Percentiles rank a stretch among this genome's conserved stretches.
phyloP scores from a whole-genome alignment of 176 grass and related monocot species.

The Chrysopogon serrulatus region DNA sequence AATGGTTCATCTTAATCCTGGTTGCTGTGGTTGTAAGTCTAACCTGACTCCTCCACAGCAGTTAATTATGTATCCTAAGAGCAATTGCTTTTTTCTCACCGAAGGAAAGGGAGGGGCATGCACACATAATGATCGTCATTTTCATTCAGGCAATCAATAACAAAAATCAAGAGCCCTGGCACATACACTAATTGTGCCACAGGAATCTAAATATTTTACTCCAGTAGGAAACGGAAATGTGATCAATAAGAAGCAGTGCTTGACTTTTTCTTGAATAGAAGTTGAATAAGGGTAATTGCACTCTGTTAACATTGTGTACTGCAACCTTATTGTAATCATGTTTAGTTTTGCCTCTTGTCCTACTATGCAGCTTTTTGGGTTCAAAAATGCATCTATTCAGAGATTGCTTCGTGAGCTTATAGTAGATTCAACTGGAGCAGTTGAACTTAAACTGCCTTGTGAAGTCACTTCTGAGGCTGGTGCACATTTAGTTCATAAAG shows the following conservation, averaged over 20 bases:
- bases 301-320: background rate
- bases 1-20: background rate
- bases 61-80: background rate
- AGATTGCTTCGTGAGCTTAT: constrained; percentile 83
- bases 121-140: background rate
- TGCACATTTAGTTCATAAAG: constrained; percentile 27
- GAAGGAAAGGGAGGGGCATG: background rate
- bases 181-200: background rate
- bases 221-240: background rate
- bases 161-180: background rate
- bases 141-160: background rate
- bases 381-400: constrained; percentile 80
- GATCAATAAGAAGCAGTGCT: background rate
- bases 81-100: background rate
- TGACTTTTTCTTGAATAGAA: background rate
- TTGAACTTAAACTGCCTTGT: constrained; percentile 26
- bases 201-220: constrained; percentile 6
- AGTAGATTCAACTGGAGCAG: constrained; percentile 44
- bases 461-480: constrained; percentile 12
- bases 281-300: background rate
- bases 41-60: background rate
- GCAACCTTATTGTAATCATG: background rate
- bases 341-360: constrained; percentile 14
- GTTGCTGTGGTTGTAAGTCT: background rate
- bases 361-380: constrained; percentile 81